phyloP scores from a whole-genome alignment of 768 basidiomycete species.

The Lanmaoa rubissima region DNA sequence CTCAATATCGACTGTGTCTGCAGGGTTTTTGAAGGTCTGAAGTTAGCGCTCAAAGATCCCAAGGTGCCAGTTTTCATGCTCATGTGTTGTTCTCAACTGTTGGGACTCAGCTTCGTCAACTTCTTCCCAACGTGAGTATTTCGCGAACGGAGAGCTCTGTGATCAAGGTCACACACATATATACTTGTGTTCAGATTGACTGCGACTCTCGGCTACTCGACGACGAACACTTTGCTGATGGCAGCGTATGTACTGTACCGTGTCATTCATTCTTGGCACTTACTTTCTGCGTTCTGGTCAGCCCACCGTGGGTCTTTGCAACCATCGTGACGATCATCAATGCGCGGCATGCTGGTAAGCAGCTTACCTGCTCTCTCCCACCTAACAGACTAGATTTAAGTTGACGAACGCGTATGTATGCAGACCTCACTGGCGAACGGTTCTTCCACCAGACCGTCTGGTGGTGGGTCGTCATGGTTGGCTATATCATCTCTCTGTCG shows the following conservation, averaged over 20 bases:
- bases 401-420: not conserved
- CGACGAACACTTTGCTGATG: conserved; percentile 55
- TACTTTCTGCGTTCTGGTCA: conserved; percentile 19
- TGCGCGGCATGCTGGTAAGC: conserved; percentile 53
- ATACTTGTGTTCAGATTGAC: conserved; percentile 41
- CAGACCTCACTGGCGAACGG: conserved; percentile 60
- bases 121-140: conserved; percentile 52
- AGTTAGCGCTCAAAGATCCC: conserved; percentile 55
- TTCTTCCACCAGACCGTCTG: conserved; percentile 57
- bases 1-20: not conserved
- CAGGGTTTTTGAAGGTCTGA: conserved; percentile 32
- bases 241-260: conserved; percentile 46
- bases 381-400: not conserved
- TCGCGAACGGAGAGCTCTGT: not conserved
- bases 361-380: not conserved
- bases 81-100: conserved; percentile 50
- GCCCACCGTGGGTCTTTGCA: conserved; percentile 61
- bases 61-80: conserved; percentile 53
- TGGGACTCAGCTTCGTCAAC: conserved; percentile 60
- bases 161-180: not conserved
- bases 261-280: not conserved
- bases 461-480: conserved; percentile 63
- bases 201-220: conserved; percentile 58
- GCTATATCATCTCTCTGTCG: conserved; percentile 58
- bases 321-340: conserved; percentile 50